Conservation (phyloP, 2,329 filamentous ascomycete species). For the Paraphoma chrysanthemicola region DNA sequence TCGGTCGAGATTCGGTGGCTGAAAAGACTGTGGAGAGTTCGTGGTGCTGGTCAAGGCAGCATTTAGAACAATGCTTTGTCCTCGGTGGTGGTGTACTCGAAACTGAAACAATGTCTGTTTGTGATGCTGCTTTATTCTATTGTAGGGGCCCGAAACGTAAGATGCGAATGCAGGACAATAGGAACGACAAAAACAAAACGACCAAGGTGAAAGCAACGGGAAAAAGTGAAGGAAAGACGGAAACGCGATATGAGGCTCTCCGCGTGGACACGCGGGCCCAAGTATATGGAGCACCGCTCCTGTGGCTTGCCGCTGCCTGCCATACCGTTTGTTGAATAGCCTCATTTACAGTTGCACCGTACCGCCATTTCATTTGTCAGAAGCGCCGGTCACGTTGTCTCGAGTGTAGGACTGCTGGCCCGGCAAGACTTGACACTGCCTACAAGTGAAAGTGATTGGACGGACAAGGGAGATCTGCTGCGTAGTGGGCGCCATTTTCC, state of each 20-base stretch:
- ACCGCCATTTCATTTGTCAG: constrained; percentile 33
- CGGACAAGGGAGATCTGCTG: constrained; percentile 28
- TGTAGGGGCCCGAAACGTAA: constrained; percentile 26
- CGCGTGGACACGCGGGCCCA: constrained; percentile 35
- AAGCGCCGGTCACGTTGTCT: constrained; percentile 32
- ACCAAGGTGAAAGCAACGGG: constrained; percentile 9
- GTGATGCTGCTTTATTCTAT: constrained; percentile 32
- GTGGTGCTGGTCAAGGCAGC: constrained; percentile 6
- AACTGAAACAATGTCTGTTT: constrained; percentile 38
- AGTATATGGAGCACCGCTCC: constrained; percentile 23
- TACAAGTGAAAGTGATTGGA: constrained; percentile 42
- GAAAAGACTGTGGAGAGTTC: constrained; percentile 8
- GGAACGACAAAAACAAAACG: constrained; percentile 14
- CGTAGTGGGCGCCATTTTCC: constrained; percentile 42
- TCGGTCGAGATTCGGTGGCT: constrained; percentile 6
- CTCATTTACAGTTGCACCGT: constrained; percentile 19
- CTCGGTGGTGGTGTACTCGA: constrained; percentile 11
- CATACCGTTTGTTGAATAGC: constrained; percentile 37
- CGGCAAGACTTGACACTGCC: constrained; percentile 32
- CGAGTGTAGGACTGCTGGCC: constrained; percentile 30
- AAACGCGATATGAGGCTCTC: constrained; percentile 21
- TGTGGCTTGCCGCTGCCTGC: constrained; percentile 30
- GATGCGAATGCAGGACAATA: constrained; percentile 18
- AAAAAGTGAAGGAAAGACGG: constrained; percentile 14
- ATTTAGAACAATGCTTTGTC: constrained; percentile 35